These are phyloP conservation scores for Rhexocercosporidium sp. DNA, from an alignment of 2,329 filamentous ascomycete species.

Conservation along the genomic window DNA sequence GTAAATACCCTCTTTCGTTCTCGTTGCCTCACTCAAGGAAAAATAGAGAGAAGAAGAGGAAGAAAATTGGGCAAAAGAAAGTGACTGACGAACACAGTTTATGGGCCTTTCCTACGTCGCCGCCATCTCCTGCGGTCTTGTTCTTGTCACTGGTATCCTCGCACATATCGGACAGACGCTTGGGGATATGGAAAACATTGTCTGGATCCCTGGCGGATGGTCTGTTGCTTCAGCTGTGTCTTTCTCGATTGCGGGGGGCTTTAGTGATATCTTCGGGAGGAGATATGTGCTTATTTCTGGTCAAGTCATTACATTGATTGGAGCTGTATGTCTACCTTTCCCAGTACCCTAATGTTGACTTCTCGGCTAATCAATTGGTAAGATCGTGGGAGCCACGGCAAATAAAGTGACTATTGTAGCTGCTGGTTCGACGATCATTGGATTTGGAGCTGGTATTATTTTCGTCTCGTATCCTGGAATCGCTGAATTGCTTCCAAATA, in stretches of 20 bases:
- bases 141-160: conserved; percentile 35
- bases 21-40: not conserved
- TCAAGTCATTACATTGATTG: conserved; percentile 34
- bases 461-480: conserved; percentile 46
- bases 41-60: too few species aligned
- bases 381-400: conserved; percentile 39
- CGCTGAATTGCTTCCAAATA: conserved; percentile 50
- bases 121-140: conserved; percentile 29
- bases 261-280: conserved; percentile 46
- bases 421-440: conserved; percentile 42
- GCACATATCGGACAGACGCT: conserved; percentile 35
- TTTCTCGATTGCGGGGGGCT: conserved; percentile 42
- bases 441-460: conserved; percentile 43
- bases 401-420: conserved; percentile 35
- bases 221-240: conserved; percentile 38
- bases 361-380: conserved; percentile 28
- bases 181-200: conserved; percentile 35
- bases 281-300: conserved; percentile 40
- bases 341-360: not conserved
- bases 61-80: too few species aligned
- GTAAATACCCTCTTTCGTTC: conserved; percentile 19
- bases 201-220: conserved; percentile 40
- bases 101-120: conserved; percentile 33
- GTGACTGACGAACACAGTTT: conserved; percentile 19
- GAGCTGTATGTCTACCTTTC: conserved; percentile 25